Base-by-base conservation (phyloP, 2,329 filamentous ascomycete species). In the Penicillium sp. region DNA sequence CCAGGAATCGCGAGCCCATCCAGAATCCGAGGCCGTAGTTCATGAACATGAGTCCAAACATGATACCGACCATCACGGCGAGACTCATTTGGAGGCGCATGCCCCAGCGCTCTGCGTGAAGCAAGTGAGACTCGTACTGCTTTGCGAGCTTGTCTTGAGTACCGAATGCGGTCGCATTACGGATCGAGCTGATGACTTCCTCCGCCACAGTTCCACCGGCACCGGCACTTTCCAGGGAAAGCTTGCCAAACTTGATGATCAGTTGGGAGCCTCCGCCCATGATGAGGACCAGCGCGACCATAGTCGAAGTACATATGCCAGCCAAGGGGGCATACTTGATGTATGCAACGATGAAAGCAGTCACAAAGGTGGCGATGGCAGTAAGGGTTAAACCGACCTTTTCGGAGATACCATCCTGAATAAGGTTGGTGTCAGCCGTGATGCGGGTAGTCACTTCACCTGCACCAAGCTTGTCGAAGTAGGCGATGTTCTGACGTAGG, bases 401-500 rank as follows among this genome's bases (percentile, higher is more conserved):
- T 73, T 96, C 90, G 0, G 90, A 95, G 44, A 99, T 91, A 55
- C 92, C 93, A 63, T 96, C 92, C 73, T 97, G 93, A 53, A 97
- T 88, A 51, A 96, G 79, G 68, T 96, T 97, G 43, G 91, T 96
- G 72, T 97, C 93, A 11, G 92, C 88, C 0, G 93, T 97, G 65
- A 97, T 96, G 61, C 92, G 87, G 1, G 92, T 96, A 0, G 92
- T 96, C 58, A 97, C 90, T 75, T 97, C 94, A 56, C 93, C 92
- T 34, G 92, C 89, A 50, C 92, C 93, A 14, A 96, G 82, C 68
- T 94, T 94, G 74, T 97, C 94, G 74, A 95, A 96, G 74, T 90
- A 96, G 44, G 85, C 92, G 71, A 96, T 93, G 71, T 96, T 96
- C 72, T 96, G 92, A 58, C 85, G 85, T 78, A 96, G 79, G 69